A percentile compares a stretch with the other conserved stretches of the same genome.
These are phyloP conservation scores for Agrocybe praecox DNA, from an alignment of 768 basidiomycete species.

Conservation along the genomic window DNA sequence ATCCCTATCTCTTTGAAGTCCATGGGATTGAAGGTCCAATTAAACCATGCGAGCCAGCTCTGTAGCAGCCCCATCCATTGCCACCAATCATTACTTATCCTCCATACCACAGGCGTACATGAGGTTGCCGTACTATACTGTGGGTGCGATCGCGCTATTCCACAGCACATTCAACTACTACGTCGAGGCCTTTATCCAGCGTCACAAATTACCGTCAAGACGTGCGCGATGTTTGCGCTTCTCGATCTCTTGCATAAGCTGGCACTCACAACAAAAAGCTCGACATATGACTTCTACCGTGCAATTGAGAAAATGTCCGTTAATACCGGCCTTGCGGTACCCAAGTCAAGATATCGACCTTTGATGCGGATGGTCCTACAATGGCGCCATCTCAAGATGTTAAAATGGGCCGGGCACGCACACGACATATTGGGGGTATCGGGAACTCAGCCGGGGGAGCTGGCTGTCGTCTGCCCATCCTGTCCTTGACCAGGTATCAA, in stretches of 20 bases:
- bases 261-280: slow-evolving; percentile 6
- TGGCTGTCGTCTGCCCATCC: slow-evolving; percentile 32
- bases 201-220: slow-evolving; percentile 1
- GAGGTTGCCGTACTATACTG: neutral
- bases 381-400: slow-evolving; percentile 27
- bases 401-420: slow-evolving; percentile 25
- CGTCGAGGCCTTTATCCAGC: slow-evolving; percentile 13
- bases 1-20: neutral
- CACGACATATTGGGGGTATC: slow-evolving; percentile 19
- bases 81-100: slow-evolving; percentile 4
- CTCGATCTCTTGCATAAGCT: neutral
- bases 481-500: slow-evolving; percentile 36
- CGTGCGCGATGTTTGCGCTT: slow-evolving; percentile 10
- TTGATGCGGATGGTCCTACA: slow-evolving; percentile 11
- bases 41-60: neutral
- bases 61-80: slow-evolving; percentile 1
- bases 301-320: slow-evolving; percentile 5
- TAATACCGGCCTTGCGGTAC: neutral
- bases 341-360: slow-evolving; percentile 3
- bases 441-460: slow-evolving; percentile 23
- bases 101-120: slow-evolving; percentile 2
- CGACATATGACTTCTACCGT: slow-evolving; percentile 10
- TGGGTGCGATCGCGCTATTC: slow-evolving; percentile 1
- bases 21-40: slow-evolving; percentile 2
- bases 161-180: slow-evolving; percentile 2